Conservation (phyloP, 495 filamentous ascomycete species). For the Podospora australis region DNA sequence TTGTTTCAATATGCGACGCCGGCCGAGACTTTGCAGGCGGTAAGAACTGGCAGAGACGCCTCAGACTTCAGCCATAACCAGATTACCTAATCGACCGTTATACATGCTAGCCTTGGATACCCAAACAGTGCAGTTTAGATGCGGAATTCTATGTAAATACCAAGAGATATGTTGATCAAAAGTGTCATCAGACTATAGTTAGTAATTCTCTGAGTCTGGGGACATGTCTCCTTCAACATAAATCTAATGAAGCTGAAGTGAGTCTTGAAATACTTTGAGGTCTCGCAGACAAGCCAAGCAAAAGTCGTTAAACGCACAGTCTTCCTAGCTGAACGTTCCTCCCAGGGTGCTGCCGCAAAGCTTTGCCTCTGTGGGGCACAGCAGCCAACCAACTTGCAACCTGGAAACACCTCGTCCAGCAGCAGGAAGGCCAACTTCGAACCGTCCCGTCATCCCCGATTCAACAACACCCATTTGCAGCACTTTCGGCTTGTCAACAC, state of each 20-base stretch:
- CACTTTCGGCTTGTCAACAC: neutral
- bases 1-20: neutral
- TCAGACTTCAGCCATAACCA: constrained; percentile 12
- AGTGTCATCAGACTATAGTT: no score
- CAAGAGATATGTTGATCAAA: no score
- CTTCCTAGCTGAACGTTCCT: neutral
- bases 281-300: no score
- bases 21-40: constrained; percentile 12
- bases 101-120: no score
- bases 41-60: constrained; percentile 9
- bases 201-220: no score
- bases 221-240: no score
- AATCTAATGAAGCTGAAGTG: no score
- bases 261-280: no score
- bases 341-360: constrained; percentile 15
- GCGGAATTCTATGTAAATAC: no score
- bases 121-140: no score
- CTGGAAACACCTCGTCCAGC: constrained; percentile 38
- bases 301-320: no score
- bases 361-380: constrained; percentile 20
- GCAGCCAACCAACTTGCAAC: constrained; percentile 32
- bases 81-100: constrained; percentile 24
- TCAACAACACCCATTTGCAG: constrained; percentile 14
- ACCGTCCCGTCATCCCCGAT: constrained; percentile 24
- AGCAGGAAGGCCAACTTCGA: constrained; percentile 18